Percentiles rank a stretch among this genome's conserved stretches.
Evolutionary conservation across 2,329 filamentous ascomycete species (phyloP).

Genomic region (Rosellinia necatrix): DNA sequence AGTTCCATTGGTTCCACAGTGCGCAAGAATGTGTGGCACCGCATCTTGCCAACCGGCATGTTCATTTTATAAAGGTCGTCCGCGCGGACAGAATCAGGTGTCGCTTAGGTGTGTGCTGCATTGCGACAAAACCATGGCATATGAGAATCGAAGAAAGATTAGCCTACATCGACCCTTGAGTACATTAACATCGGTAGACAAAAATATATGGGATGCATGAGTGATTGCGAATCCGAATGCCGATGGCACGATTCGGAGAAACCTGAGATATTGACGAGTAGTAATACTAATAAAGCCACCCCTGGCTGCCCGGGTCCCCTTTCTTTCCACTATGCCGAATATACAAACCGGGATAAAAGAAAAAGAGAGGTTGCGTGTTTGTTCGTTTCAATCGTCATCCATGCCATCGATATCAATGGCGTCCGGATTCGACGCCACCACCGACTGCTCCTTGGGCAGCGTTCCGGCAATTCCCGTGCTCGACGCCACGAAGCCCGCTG

Average conservation of each 20-base stretch:
- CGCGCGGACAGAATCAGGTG: background rate
- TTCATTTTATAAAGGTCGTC: background rate
- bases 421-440: constrained; percentile 73
- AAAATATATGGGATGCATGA: constrained; percentile 1
- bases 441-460: constrained; percentile 49
- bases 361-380: constrained; percentile 19
- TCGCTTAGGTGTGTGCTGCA: background rate
- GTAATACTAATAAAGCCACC: constrained; percentile 22
- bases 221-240: constrained; percentile 2
- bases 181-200: background rate
- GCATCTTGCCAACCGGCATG: background rate
- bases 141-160: background rate
- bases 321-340: constrained; percentile 30
- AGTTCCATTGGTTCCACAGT: background rate
- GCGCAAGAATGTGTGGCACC: background rate
- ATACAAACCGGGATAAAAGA: constrained; percentile 25
- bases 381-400: constrained; percentile 56
- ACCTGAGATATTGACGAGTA: constrained; percentile 17
- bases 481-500: constrained; percentile 88
- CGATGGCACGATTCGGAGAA: constrained; percentile 4
- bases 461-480: constrained; percentile 73
- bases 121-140: background rate
- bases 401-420: constrained; percentile 80
- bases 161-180: constrained; percentile 2
- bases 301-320: constrained; percentile 12